phyloP scores from a whole-genome alignment of 192 early-diverging fungal genomes.

The Obelidium mucronatum region DNA sequence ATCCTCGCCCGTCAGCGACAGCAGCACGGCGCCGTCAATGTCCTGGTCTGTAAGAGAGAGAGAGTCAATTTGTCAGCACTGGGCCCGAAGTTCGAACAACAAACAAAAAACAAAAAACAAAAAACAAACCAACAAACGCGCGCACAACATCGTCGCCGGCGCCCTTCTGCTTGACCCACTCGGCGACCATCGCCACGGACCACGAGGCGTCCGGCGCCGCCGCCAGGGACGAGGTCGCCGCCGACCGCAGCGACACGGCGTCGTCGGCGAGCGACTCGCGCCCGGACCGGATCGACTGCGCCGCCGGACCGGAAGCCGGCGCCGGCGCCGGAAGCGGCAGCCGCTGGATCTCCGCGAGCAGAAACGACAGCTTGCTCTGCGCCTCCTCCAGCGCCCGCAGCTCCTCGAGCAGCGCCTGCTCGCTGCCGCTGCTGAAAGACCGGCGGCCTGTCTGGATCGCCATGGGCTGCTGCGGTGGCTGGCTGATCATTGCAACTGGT shows the following conservation, averaged over 20 bases:
- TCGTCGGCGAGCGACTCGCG: not conserved
- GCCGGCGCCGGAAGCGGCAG: not conserved
- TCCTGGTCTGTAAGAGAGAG: not conserved
- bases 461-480: not conserved
- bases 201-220: not conserved
- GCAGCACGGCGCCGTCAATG: not conserved
- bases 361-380: not conserved
- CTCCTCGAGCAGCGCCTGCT: not conserved
- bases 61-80: not conserved
- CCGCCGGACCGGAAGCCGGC: not conserved
- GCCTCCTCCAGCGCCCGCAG: not conserved
- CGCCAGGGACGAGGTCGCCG: not conserved
- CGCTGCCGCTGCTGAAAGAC: too few species aligned
- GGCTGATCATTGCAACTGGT: not conserved
- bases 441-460: not conserved
- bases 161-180: constrained; percentile 7
- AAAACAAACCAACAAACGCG: not conserved
- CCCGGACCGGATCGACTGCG: not conserved
- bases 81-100: too few species aligned
- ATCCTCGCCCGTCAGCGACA: not conserved
- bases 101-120: too few species aligned
- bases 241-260: not conserved
- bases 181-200: constrained; percentile 17
- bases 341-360: not conserved
- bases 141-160: not conserved